A percentile compares a stretch with the other conserved stretches of the same genome.
phyloP scores from a whole-genome alignment of 2,329 filamentous ascomycete species.

The Bipolaris sorokiniana region DNA sequence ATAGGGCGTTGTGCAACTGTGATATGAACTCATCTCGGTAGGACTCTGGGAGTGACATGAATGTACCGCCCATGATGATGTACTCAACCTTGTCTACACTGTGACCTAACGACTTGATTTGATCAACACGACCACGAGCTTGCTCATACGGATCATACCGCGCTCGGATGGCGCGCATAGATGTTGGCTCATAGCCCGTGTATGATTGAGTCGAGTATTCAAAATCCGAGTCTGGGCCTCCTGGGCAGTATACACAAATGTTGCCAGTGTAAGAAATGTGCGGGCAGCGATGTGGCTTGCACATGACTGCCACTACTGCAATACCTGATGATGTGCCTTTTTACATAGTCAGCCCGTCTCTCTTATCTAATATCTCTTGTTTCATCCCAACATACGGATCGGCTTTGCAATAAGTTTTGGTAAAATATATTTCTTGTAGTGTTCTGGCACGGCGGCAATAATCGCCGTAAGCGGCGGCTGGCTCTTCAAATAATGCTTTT shows the following conservation, averaged over 20 bases:
- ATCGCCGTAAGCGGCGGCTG: slow-evolving; percentile 95
- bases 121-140: slow-evolving; percentile 91
- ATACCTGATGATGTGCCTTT: slow-evolving; percentile 92
- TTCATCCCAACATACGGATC: slow-evolving; percentile 67
- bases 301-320: slow-evolving; percentile 98
- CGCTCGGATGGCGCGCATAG: slow-evolving; percentile 96
- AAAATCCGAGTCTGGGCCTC: slow-evolving; percentile 96
- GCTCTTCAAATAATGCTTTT: slow-evolving; percentile 87
- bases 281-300: slow-evolving; percentile 96
- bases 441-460: slow-evolving; percentile 97
- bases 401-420: slow-evolving; percentile 97
- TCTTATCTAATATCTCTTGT: not conserved
- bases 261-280: slow-evolving; percentile 99
- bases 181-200: slow-evolving; percentile 97
- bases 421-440: slow-evolving; percentile 99
- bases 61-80: slow-evolving; percentile 99
- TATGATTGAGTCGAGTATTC: slow-evolving; percentile 99
- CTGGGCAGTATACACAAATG: slow-evolving; percentile 98
- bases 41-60: slow-evolving; percentile 90
- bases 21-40: slow-evolving; percentile 95
- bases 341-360: slow-evolving; percentile 12
- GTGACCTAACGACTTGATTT: slow-evolving; percentile 93
- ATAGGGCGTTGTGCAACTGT: slow-evolving; percentile 94
- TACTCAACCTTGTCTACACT: slow-evolving; percentile 99
- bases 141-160: slow-evolving; percentile 98